Conservation (phyloP, 768 basidiomycete species). For the Amanita phalloides region DNA sequence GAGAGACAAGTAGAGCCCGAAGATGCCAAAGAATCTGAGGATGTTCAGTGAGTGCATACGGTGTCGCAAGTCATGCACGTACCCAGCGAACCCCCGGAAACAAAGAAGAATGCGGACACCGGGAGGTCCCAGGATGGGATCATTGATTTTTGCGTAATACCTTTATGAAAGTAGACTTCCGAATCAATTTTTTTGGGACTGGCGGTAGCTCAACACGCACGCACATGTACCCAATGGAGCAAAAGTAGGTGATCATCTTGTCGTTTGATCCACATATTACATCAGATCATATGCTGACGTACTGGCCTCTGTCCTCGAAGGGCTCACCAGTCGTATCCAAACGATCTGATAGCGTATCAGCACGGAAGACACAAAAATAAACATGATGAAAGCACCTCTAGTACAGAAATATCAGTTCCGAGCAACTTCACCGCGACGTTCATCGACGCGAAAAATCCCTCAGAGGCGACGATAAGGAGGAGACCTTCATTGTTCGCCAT, state of each 20-base stretch:
- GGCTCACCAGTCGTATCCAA: background rate
- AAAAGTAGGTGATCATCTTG: conserved; percentile 1
- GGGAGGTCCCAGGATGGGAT: conserved; percentile 62
- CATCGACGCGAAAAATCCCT: conserved; percentile 1
- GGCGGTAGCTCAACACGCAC: conserved; percentile 9
- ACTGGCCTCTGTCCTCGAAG: background rate
- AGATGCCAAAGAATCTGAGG: conserved; percentile 62
- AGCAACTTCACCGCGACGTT: background rate
- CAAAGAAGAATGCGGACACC: conserved; percentile 49
- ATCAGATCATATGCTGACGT: background rate
- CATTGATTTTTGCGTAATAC: conserved; percentile 26
- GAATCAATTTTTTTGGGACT: background rate
- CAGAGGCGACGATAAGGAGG: background rate
- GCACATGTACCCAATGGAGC: conserved; percentile 3
- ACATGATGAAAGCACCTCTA: background rate
- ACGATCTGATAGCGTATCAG: background rate
- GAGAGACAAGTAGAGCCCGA: conserved; percentile 58
- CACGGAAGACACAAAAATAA: background rate
- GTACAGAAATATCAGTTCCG: background rate
- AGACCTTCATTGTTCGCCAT: conserved; percentile 3
- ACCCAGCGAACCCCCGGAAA: conserved; percentile 55
- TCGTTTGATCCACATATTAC: background rate
- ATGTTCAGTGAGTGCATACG: conserved; percentile 10
- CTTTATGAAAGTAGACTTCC: conserved; percentile 13
- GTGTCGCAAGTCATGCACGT: conserved; percentile 7